phyloP scores from a whole-genome alignment of 2,329 filamentous ascomycete species.

The Penicillium olsonii region DNA sequence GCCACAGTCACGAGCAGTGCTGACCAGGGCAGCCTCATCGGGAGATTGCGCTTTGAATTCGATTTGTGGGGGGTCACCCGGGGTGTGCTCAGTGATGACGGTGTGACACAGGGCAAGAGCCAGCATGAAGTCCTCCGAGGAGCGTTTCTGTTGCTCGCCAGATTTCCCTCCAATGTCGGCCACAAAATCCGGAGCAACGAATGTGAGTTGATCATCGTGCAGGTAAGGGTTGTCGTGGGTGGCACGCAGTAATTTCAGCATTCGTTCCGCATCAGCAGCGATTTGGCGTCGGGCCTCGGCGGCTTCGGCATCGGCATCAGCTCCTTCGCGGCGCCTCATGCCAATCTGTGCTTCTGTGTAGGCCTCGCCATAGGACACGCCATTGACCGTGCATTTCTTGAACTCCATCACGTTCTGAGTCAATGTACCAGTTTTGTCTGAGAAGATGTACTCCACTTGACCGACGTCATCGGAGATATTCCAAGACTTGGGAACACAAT shows the following conservation, averaged over 20 bases:
- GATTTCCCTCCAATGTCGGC: constrained; percentile 77
- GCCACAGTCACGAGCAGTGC: constrained; percentile 91
- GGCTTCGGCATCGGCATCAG: constrained; percentile 80
- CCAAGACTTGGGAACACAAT: constrained; percentile 96
- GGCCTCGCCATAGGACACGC: constrained; percentile 93
- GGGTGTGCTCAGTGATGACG: constrained; percentile 85
- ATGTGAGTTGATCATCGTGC: constrained; percentile 85
- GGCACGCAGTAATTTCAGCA: constrained; percentile 70
- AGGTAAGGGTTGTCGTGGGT: constrained; percentile 90
- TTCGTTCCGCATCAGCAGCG: constrained; percentile 70
- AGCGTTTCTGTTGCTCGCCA: constrained; percentile 72
- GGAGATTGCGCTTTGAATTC: constrained; percentile 97
- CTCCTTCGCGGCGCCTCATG: constrained; percentile 87
- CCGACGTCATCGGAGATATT: constrained; percentile 98
- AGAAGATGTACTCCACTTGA: constrained; percentile 99
- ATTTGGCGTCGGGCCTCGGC: constrained; percentile 75
- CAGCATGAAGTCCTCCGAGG: constrained; percentile 90
- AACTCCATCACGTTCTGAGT: constrained; percentile 98
- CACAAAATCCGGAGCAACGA: constrained; percentile 87
- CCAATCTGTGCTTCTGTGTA: constrained; percentile 97
- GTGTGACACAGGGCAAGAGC: constrained; percentile 94
- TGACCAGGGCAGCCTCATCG: constrained; percentile 90
- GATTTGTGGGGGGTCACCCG: constrained; percentile 87
- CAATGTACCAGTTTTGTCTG: constrained; percentile 86
- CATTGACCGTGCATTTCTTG: constrained; percentile 96